Evolutionary conservation across 768 basidiomycete species (phyloP).

Genomic region (Boletus huronensis): DNA sequence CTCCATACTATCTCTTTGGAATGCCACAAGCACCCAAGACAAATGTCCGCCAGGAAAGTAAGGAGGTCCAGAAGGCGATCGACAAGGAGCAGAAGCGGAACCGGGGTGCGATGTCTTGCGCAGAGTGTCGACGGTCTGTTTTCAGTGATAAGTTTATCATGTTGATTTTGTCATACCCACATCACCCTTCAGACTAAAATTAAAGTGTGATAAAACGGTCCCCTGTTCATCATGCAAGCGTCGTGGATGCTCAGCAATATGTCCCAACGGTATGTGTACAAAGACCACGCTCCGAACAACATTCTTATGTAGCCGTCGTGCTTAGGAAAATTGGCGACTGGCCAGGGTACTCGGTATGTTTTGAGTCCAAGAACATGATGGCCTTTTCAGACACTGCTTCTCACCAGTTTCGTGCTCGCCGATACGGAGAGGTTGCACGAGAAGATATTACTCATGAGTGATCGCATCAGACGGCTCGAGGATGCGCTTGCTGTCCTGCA

Average conservation of each 20-base stretch:
- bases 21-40: constrained; percentile 54
- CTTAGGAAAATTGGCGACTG: constrained; percentile 62
- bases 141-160: neutral
- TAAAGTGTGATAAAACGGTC: constrained; percentile 73
- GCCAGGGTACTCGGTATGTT: constrained; percentile 69
- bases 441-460: constrained; percentile 65
- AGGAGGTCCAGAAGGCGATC: constrained; percentile 44
- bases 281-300: neutral
- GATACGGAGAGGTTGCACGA: constrained; percentile 67
- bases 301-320: neutral
- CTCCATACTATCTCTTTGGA: neutral
- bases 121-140: constrained; percentile 59
- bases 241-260: constrained; percentile 73
- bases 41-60: constrained; percentile 36
- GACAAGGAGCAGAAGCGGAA: constrained; percentile 68
- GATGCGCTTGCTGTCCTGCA: constrained; percentile 61
- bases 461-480: constrained; percentile 69
- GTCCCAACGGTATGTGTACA: constrained; percentile 52
- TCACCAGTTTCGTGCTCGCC: constrained; percentile 60
- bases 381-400: neutral
- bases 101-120: constrained; percentile 51
- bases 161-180: neutral
- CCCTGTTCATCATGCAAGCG: constrained; percentile 60
- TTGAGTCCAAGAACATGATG: neutral
- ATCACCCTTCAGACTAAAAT: constrained; percentile 47